These are phyloP conservation scores for Rhododendron henanense DNA, from an alignment of 148 eudicot genomes.

Conservation along the genomic window DNA sequence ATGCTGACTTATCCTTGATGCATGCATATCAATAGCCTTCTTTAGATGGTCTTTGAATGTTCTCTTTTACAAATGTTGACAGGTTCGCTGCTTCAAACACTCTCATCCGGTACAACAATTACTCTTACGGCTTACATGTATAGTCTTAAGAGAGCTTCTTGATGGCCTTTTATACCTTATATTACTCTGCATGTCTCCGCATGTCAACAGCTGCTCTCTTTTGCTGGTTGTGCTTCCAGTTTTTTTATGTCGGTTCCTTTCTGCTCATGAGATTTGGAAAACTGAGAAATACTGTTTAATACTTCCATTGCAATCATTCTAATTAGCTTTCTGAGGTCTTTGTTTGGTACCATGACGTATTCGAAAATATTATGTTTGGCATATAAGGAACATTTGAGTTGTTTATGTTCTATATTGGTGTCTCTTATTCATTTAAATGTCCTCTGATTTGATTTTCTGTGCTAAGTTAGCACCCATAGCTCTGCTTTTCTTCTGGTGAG, in stretches of 20 bases:
- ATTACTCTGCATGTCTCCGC: not conserved
- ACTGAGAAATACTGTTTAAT: not conserved
- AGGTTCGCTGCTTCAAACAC: constrained; percentile 41
- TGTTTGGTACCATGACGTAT: not conserved
- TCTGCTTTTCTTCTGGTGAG: not conserved
- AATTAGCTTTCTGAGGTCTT: not conserved
- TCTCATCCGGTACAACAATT: constrained; percentile 32
- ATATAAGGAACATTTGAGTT: not conserved
- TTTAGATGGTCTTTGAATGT: not conserved
- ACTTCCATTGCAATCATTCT: not conserved
- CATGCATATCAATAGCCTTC: not conserved
- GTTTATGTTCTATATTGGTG: not conserved
- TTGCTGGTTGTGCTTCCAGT: not conserved
- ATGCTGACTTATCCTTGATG: not conserved
- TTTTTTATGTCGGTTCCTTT: not conserved
- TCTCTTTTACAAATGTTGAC: constrained; percentile 19
- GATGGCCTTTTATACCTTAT: constrained; percentile 15
- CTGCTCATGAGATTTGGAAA: not conserved
- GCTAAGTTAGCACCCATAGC: not conserved
- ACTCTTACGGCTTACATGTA: constrained; percentile 52
- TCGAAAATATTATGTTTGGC: not conserved
- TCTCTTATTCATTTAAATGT: not conserved
- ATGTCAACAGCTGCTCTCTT: not conserved
- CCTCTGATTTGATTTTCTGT: not conserved
- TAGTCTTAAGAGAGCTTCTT: constrained; percentile 50